These are phyloP conservation scores for Hyphodiscus hymeniophilus DNA, from an alignment of 495 filamentous ascomycete species.

Conservation along the genomic window DNA sequence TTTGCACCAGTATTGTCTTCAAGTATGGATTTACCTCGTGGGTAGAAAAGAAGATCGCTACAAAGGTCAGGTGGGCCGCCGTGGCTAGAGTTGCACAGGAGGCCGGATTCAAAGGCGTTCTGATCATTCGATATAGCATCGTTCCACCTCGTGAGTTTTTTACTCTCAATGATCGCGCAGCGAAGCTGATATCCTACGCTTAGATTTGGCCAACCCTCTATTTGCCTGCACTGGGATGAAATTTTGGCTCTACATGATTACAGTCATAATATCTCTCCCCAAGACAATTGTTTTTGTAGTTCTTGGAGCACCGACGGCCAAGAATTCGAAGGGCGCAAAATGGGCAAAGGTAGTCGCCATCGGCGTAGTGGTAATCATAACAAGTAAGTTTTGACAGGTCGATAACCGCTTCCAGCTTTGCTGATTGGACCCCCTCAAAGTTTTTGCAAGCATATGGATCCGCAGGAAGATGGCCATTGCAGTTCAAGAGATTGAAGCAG, in stretches of 20 bases:
- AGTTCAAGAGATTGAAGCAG: conserved; percentile 3
- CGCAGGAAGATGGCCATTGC: conserved; percentile 7
- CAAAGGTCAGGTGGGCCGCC: conserved; percentile 27
- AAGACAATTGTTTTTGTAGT: conserved; percentile 15
- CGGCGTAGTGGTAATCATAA: conserved; percentile 2
- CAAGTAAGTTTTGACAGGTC: conserved; percentile 1
- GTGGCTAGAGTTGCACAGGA: conserved; percentile 22
- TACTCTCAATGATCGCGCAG: not conserved
- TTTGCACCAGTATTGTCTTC: conserved; percentile 25
- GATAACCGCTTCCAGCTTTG: not conserved
- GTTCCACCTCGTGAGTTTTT: conserved; percentile 22
- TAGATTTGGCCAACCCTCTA: conserved; percentile 26
- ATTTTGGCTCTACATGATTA: conserved; percentile 26
- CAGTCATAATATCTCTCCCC: conserved; percentile 25
- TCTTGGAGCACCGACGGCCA: conserved; percentile 1
- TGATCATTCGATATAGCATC: conserved; percentile 27
- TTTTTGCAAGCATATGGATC: conserved; percentile 6
- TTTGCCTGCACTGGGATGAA: conserved; percentile 27
- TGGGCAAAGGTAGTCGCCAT: conserved; percentile 7
- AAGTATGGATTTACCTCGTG: conserved; percentile 20
- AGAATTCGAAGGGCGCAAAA: conserved; percentile 5
- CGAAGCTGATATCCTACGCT: not conserved
- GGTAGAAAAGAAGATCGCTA: conserved; percentile 23
- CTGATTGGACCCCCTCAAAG: not conserved
- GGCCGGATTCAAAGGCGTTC: conserved; percentile 26